A percentile compares a stretch with the other conserved stretches of the same genome.
Evolutionary conservation across 306 rosid genomes (phyloP).

Genomic region (Sophora flavescens): DNA sequence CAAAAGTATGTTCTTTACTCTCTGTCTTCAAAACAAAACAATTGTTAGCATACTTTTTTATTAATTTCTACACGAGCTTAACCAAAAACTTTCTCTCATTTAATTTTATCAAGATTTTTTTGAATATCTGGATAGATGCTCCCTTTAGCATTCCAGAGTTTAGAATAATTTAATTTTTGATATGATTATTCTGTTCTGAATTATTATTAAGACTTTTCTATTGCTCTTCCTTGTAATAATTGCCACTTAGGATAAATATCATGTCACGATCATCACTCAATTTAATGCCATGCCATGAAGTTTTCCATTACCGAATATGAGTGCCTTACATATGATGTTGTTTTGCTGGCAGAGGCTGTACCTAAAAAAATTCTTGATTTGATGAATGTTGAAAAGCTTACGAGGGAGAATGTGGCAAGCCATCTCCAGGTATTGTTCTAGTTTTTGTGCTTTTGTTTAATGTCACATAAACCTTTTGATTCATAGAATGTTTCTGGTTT

Average conservation of each 20-base stretch:
- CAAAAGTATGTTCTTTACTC: slow-evolving; percentile 76
- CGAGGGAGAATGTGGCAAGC: slow-evolving; percentile 97
- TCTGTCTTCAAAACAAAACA: slow-evolving; percentile 25
- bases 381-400: slow-evolving; percentile 96
- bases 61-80: neutral
- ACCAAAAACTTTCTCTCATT: neutral
- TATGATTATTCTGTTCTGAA: too few relatives aligned
- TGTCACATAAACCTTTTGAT: slow-evolving; percentile 25
- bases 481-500: slow-evolving; percentile 38
- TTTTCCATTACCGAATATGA: slow-evolving; percentile 26
- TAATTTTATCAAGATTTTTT: neutral
- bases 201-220: slow-evolving; percentile 12
- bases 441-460: slow-evolving; percentile 29
- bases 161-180: too few relatives aligned
- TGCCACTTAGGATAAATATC: slow-evolving; percentile 9
- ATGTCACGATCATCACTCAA: slow-evolving; percentile 13
- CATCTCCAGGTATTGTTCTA: slow-evolving; percentile 86
- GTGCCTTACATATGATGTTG: slow-evolving; percentile 30
- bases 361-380: slow-evolving; percentile 92
- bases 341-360: slow-evolving; percentile 85
- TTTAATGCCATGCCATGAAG: slow-evolving; percentile 14
- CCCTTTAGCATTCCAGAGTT: slow-evolving; percentile 3
- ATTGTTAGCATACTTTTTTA: slow-evolving; percentile 4
- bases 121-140: neutral
- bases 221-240: slow-evolving; percentile 23